A percentile compares a stretch with the other conserved stretches of the same genome.
Evolutionary conservation across 441 rosid species (phyloP).

Genomic region (Dalechampia spathulata): DNA sequence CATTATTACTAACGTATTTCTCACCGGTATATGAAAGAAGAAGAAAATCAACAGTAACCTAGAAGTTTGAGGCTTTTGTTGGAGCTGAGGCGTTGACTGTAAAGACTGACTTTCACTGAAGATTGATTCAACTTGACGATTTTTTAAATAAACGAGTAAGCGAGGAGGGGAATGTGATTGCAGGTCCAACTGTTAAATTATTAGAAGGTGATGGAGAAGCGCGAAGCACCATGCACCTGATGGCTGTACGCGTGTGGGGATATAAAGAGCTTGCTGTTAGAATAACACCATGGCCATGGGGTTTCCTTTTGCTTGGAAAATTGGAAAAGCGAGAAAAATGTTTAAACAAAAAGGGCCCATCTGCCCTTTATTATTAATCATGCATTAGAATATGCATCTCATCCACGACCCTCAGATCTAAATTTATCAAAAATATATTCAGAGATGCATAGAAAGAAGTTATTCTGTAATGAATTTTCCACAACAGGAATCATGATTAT

Average conservation of each 20-base stretch:
- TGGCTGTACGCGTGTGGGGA: slow-evolving; percentile 35
- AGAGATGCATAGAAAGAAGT: too few species aligned
- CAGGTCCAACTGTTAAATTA: too few species aligned
- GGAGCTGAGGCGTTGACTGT: slow-evolving; percentile 8
- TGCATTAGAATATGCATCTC: slow-evolving; percentile 43
- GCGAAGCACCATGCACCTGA: slow-evolving; percentile 30
- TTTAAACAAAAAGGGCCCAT: not conserved
- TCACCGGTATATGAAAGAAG: not conserved
- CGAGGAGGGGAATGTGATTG: too few species aligned
- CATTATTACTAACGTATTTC: too few species aligned
- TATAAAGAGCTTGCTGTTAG: not conserved
- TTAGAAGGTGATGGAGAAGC: slow-evolving; percentile 13
- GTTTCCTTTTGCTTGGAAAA: slow-evolving; percentile 1
- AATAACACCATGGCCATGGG: not conserved
- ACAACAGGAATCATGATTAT: too few species aligned
- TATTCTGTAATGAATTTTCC: too few species aligned
- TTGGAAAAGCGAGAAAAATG: slow-evolving; percentile 3
- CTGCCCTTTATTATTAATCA: not conserved
- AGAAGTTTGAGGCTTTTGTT: not conserved
- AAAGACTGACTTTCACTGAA: not conserved
- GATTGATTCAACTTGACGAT: too few species aligned
- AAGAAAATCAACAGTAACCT: not conserved
- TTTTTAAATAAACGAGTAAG: too few species aligned
- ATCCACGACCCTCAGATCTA: slow-evolving; percentile 14
- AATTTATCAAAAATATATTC: too few species aligned